phyloP scores from a whole-genome alignment of 306 rosid genomes.

The Cucumis hystrix region DNA sequence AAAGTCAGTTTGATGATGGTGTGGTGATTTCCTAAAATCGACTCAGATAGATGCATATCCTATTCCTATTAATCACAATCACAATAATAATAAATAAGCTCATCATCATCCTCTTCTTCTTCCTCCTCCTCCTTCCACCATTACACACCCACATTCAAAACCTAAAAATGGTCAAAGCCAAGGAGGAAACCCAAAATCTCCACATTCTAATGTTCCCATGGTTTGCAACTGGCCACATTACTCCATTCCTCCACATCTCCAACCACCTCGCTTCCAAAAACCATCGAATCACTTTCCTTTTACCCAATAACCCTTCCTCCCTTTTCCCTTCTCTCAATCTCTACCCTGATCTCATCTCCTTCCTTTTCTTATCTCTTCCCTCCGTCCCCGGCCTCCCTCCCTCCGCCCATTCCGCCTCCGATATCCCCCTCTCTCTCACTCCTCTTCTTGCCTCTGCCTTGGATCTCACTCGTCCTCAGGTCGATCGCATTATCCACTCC shows the following conservation, averaged over 20 bases:
- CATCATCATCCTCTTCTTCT: too few species aligned
- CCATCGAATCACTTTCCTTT: conserved; percentile 18
- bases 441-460: conserved; percentile 15
- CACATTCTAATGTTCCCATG: conserved; percentile 42
- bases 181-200: neutral
- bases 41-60: too few species aligned
- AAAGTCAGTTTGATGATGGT: too few species aligned
- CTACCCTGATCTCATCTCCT: conserved; percentile 25
- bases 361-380: conserved; percentile 18
- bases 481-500: neutral
- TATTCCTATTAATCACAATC: too few species aligned
- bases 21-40: too few species aligned
- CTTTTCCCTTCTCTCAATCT: conserved; percentile 15
- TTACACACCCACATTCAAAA: too few species aligned
- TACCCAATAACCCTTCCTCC: conserved; percentile 20
- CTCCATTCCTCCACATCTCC: conserved; percentile 32
- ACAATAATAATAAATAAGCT: too few species aligned
- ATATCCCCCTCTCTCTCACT: conserved; percentile 14
- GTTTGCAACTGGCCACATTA: conserved; percentile 47
- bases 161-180: neutral
- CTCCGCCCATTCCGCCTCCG: conserved; percentile 29
- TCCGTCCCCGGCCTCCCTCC: conserved; percentile 25
- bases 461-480: conserved; percentile 24
- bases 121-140: too few species aligned
- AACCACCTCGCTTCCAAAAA: conserved; percentile 40